Evolutionary conservation across 345 rosid species (phyloP).

Genomic region (Salix suchowensis): DNA sequence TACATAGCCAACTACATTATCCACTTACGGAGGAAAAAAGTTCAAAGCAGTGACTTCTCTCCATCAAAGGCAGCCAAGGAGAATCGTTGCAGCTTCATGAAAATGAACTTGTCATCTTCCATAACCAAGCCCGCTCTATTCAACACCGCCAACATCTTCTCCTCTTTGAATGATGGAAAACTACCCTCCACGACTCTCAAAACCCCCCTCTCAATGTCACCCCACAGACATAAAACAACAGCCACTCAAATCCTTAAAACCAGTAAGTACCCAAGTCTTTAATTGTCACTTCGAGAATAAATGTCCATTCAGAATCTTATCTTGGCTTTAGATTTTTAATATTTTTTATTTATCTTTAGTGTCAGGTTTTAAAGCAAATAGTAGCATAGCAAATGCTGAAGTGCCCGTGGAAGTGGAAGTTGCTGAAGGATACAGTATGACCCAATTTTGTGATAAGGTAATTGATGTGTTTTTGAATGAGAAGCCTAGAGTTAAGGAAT

Average conservation of each 20-base stretch:
- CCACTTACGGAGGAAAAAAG: too few relatives aligned
- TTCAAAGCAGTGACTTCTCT: not conserved
- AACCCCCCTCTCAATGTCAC: constrained; percentile 10
- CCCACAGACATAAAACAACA: constrained; percentile 9
- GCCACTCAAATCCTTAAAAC: constrained; percentile 5
- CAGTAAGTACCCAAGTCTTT: constrained; percentile 19
- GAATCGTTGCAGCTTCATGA: constrained; percentile 11
- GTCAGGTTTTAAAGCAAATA: constrained; percentile 46
- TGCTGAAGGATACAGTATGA: constrained; percentile 61
- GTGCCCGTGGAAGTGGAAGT: constrained; percentile 56
- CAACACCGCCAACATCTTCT: constrained; percentile 13
- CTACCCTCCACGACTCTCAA: constrained; percentile 12
- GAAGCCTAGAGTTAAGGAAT: constrained; percentile 70
- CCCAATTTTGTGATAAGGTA: constrained; percentile 72
- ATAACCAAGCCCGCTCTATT: constrained; percentile 16
- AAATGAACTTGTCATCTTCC: constrained; percentile 16
- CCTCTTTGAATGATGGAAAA: constrained; percentile 26
- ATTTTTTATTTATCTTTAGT: not conserved
- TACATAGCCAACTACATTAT: too few relatives aligned
- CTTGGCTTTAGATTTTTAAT: not conserved
- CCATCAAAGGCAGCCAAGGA: constrained; percentile 6
- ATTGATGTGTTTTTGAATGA: constrained; percentile 71
- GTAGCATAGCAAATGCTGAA: constrained; percentile 21
- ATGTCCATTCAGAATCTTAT: not conserved
- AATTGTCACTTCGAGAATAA: not conserved